Evolutionary conservation across 192 early-diverging fungal genomes (phyloP).

Genomic region (Entomortierella chlamydospora): DNA sequence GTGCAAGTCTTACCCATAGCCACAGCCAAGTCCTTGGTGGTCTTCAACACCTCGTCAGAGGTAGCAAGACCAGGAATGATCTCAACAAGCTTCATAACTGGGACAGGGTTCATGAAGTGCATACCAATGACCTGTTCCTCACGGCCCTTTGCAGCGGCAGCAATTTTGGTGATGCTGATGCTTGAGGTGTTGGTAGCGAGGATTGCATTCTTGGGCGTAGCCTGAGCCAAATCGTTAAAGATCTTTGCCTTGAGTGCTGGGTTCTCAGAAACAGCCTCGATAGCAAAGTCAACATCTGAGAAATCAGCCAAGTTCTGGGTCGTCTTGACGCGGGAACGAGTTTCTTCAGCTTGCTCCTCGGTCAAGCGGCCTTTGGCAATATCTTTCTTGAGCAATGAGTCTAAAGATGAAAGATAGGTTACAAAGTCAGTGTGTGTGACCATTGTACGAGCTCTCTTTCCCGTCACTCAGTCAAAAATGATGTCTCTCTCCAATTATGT

Average conservation of each 20-base stretch:
- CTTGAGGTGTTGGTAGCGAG: conserved; percentile 97
- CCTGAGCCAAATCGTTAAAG: conserved; percentile 80
- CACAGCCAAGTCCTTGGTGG: conserved; percentile 81
- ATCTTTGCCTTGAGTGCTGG: conserved; percentile 83
- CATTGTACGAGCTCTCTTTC: too few relatives aligned
- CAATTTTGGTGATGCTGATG: conserved; percentile 98
- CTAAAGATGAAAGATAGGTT: too few relatives aligned
- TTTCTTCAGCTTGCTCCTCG: conserved; percentile 73
- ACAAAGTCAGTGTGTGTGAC: too few relatives aligned
- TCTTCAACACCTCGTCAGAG: conserved; percentile 70
- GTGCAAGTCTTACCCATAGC: conserved; percentile 97
- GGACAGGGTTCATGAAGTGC: conserved; percentile 99
- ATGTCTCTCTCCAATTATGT: too few relatives aligned
- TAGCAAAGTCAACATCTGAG: conserved; percentile 81
- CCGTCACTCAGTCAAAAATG: too few relatives aligned
- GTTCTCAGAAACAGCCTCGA: conserved; percentile 95
- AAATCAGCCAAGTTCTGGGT: conserved; percentile 73
- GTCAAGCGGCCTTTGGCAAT: conserved; percentile 89
- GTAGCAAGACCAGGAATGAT: conserved; percentile 96
- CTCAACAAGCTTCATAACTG: conserved; percentile 97
- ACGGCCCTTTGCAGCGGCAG: conserved; percentile 84
- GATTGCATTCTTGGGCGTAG: conserved; percentile 77
- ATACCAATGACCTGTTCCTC: conserved; percentile 94
- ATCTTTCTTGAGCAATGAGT: conserved; percentile 90
- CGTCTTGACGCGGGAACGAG: conserved; percentile 71